Conservation (phyloP, 2,329 filamentous ascomycete species). For the Mycogone perniciosa region DNA sequence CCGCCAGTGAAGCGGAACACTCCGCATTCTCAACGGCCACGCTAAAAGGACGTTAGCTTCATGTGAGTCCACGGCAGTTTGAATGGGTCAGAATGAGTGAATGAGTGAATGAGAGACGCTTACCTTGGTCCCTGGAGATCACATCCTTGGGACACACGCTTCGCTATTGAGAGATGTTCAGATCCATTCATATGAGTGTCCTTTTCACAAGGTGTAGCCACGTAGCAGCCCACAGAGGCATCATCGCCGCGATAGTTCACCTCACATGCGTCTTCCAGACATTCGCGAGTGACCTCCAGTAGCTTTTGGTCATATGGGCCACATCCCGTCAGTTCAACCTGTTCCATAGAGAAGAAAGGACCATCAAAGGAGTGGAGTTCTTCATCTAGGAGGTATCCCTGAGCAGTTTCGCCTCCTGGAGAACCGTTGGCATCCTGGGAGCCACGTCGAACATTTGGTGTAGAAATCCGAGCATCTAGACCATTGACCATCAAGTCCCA, state of each 20-base stretch:
- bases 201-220: not conserved
- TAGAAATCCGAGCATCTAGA: not conserved
- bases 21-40: constrained; percentile 2
- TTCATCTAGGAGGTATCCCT: not conserved
- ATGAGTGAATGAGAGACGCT: not conserved
- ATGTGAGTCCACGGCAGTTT: not conserved
- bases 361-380: not conserved
- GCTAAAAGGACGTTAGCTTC: not conserved
- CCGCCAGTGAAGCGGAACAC: constrained; percentile 2
- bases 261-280: constrained; percentile 3
- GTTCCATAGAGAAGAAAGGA: not conserved
- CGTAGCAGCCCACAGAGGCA: not conserved
- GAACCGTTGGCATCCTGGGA: not conserved
- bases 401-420: not conserved
- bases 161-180: not conserved
- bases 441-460: not conserved
- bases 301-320: not conserved
- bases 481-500: constrained; percentile 3
- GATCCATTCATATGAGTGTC: not conserved
- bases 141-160: constrained; percentile 13
- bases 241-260: not conserved
- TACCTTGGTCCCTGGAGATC: constrained; percentile 11
- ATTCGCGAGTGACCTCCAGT: constrained; percentile 4
- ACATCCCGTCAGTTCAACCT: not conserved
- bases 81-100: not conserved